Base-by-base conservation (phyloP, 306 rosid species). In the Prunus mongolica region DNA sequence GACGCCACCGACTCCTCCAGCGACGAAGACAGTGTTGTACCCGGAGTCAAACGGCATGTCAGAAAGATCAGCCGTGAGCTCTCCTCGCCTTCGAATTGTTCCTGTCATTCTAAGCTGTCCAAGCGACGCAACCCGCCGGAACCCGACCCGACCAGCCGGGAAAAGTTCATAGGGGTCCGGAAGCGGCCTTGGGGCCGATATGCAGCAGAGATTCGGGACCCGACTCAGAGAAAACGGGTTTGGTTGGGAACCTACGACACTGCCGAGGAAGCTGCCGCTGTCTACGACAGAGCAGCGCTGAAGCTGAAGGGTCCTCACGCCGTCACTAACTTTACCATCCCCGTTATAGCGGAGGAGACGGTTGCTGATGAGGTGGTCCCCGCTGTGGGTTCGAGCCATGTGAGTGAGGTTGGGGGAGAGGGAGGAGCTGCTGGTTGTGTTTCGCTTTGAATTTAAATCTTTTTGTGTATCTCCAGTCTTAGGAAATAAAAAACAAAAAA, bases 181-280 rank as follows among this genome's bases (percentile, higher is more conserved):
- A 89, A 83, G 83, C 65, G 97, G 22, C 96, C 97, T 0, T 87
- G 96, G 96, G 97, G 97, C 0, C 82, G 92, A 2, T 92, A 93
- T 92, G 92, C 91, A 0, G 96, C 97, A 0, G 96, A 92, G 87
- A 89, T 92, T 78, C 91, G 96, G 0, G 96, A 90, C 88, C 97
- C 97, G 67, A 71, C 1, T 41, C 86, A 65, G 0, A 16, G 87
- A 1, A 93, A 89, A 52, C 92, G 97, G 67, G 71, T 89, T 32
- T 93, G 97, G 97, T 86, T 93, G 0, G 97, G 97, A 9, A 93
- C 97, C 1, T 93, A 86, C 57, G 86, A 88, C 76, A 88, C 97
- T 61, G 96, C 89, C 50, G 96, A 90, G 84, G 92, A 90, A 65
- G 97, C 97, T 5, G 97, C 91, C 12, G 78, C 91, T 4, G 86